Evolutionary conservation across 2,329 filamentous ascomycete genomes (phyloP).

Genomic region (Chrysoporthe puriensis): DNA sequence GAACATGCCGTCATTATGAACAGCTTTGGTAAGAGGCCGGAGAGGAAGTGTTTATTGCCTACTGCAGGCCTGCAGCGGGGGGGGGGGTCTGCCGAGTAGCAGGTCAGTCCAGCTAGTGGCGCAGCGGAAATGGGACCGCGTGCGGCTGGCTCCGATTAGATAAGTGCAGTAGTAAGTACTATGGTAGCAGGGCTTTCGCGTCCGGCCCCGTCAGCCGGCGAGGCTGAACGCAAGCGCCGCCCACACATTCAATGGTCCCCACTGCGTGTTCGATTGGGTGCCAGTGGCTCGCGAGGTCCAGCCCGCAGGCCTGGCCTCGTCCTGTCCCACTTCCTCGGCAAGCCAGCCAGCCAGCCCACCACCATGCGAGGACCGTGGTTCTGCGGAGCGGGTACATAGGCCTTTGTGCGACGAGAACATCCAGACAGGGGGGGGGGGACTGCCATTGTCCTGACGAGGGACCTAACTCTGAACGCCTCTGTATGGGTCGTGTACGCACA

Average conservation of each 20-base stretch:
- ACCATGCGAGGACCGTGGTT: neutral
- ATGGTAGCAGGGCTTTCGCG: neutral
- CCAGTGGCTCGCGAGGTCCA: neutral
- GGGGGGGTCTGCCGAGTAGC: neutral
- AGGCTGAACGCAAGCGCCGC: slow-evolving; percentile 9
- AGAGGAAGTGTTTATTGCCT: neutral
- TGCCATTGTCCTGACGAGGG: too few species aligned
- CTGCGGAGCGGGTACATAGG: neutral
- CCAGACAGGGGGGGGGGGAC: neutral
- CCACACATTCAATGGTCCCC: neutral
- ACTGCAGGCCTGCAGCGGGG: neutral
- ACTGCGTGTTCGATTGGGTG: neutral
- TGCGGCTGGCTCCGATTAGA: slow-evolving; percentile 3
- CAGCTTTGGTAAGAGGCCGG: neutral
- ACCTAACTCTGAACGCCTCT: too few species aligned
- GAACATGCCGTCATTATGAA: neutral
- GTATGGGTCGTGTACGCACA: too few species aligned
- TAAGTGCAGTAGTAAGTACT: too few species aligned
- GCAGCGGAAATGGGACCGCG: neutral
- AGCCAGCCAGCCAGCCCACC: neutral
- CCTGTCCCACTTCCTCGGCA: slow-evolving; percentile 1
- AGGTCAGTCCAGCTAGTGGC: neutral
- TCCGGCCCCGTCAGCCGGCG: slow-evolving; percentile 8
- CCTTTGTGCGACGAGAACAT: slow-evolving; percentile 1
- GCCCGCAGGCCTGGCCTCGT: neutral